Evolutionary conservation across 192 early-diverging fungal genomes (phyloP), one percentile per base, ranked within the genome.

Genomic region (Phlyctochytrium bullatum): DNA sequence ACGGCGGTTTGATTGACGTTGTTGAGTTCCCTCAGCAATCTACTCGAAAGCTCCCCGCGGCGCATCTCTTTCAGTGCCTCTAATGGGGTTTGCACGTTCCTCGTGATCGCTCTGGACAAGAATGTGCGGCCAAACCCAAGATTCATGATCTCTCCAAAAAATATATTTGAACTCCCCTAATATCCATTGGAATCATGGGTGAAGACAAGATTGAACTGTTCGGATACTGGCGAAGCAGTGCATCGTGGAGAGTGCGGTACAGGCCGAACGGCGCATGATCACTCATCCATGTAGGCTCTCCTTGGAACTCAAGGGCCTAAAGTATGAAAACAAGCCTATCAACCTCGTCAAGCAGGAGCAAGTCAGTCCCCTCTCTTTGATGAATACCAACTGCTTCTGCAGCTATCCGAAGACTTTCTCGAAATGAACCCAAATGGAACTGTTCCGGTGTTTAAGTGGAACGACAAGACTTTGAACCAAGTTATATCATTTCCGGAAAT

Each of bases 341-440:
- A 88, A 92, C 72, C 78, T 98, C 14, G 61, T 88, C 56, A 88
- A 87, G 59, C 77, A 76, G 64, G 94, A 94, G 71, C 90, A 96
- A 69, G 86, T 85, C 31, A 2, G 23, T 31, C n/a, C n/a, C n/a
- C n/a, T n/a, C n/a, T n/a, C n/a, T n/a, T n/a, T n/a, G n/a, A n/a
- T n/a, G n/a, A n/a, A n/a, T n/a, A n/a, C n/a, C n/a, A n/a, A n/a
- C n/a, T n/a, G n/a, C n/a, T 20, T 12, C 33, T 29, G 36, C 27
- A 6, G 30, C 12, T 23, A 2, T 56, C 70, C 0, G 78, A 72
- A 12, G 78, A 83, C 57, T 94, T 92, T 68, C 54, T 52, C 24
- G 64, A 75, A 16, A 63, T 89, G 56, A 93, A 93, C 68, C 92
- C 94, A 1, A 71, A 69, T 61, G 78, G 78, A 52, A 71, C 84